Evolutionary conservation across 2,329 filamentous ascomycete species (phyloP).

Genomic region (Ophiostoma triangulosporum): DNA sequence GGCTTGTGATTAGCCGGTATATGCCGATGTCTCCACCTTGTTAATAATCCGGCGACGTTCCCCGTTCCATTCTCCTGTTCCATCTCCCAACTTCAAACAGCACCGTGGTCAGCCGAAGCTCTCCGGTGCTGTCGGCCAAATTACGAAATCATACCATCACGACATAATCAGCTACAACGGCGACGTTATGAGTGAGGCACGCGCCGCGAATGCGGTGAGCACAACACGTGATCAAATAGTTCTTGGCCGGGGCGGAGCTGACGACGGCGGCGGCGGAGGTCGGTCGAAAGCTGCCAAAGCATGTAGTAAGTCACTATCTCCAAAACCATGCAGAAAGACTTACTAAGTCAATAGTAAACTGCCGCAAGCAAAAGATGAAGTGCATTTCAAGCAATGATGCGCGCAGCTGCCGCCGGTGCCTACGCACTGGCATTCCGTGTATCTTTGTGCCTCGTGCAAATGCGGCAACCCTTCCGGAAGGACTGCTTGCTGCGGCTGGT

Average conservation of each 20-base stretch:
- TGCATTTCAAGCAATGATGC: constrained; percentile 6
- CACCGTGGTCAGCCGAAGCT: neutral
- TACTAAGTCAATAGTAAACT: constrained; percentile 8
- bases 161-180: neutral
- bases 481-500: neutral
- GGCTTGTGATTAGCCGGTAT: too few species aligned
- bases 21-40: neutral
- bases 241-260: neutral
- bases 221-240: neutral
- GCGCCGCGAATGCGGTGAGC: neutral
- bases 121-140: neutral
- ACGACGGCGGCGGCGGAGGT: neutral
- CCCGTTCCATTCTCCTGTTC: neutral
- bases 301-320: constrained; percentile 6
- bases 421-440: constrained; percentile 9
- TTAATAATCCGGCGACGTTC: neutral
- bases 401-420: constrained; percentile 8
- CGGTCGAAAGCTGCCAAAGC: constrained; percentile 10
- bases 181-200: neutral
- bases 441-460: constrained; percentile 13
- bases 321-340: neutral
- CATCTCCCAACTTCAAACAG: neutral
- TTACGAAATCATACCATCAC: neutral
- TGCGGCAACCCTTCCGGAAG: constrained; percentile 5
- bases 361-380: constrained; percentile 13